Conservation (phyloP, 163 green algal genomes). For the Chlorella variabilis region DNA sequence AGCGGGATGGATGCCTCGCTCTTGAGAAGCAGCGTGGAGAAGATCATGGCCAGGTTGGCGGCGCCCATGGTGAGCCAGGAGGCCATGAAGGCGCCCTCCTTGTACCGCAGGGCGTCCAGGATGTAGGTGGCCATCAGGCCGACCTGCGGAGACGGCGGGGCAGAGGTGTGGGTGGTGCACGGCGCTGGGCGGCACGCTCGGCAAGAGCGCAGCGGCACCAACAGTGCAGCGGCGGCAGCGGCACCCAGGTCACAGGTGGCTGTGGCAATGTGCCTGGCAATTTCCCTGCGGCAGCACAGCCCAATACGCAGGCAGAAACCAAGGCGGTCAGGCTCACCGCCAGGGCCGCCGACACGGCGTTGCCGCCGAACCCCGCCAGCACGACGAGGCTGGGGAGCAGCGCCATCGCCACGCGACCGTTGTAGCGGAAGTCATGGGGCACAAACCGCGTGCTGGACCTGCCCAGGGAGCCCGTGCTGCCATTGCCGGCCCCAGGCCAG, state of each 20-base stretch:
- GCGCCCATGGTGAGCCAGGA: slow-evolving; percentile 80
- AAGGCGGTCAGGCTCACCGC: slow-evolving; percentile 63
- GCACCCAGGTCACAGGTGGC: too few species aligned
- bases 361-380: slow-evolving; percentile 67
- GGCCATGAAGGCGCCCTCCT: slow-evolving; percentile 69
- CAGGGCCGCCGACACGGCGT: slow-evolving; percentile 59
- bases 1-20: slow-evolving; percentile 38
- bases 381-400: slow-evolving; percentile 72
- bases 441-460: slow-evolving; percentile 34
- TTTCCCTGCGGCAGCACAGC: too few species aligned
- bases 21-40: slow-evolving; percentile 48
- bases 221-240: not conserved
- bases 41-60: slow-evolving; percentile 65
- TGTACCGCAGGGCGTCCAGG: slow-evolving; percentile 80
- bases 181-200: too few species aligned
- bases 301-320: too few species aligned
- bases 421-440: slow-evolving; percentile 55
- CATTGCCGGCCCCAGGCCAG: not conserved
- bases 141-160: slow-evolving; percentile 53
- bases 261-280: too few species aligned
- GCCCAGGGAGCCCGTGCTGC: not conserved
- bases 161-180: too few species aligned
- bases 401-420: slow-evolving; percentile 61
- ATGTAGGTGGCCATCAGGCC: slow-evolving; percentile 89
- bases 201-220: not conserved